Conservation (phyloP, 495 filamentous ascomycete genomes). For the Filosporella fistucella region DNA sequence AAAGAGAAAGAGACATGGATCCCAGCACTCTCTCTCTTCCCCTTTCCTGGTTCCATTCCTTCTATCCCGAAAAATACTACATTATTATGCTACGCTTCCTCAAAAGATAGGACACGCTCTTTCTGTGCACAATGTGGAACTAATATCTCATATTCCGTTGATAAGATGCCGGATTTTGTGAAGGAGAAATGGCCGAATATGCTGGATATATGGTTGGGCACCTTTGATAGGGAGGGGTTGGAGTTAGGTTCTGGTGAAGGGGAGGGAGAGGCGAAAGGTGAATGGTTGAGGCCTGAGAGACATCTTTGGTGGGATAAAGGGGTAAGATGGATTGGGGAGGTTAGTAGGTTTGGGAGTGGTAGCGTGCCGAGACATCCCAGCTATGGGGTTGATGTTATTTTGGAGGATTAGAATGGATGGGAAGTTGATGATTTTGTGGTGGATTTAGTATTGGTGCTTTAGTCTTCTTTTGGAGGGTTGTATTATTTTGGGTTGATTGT, state of each 20-base stretch:
- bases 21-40: neutral
- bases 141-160: neutral
- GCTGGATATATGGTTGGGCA: conserved; percentile 10
- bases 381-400: neutral
- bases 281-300: conserved; percentile 8
- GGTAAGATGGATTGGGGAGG: conserved; percentile 5
- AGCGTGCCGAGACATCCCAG: neutral
- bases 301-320: conserved; percentile 6
- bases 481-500: no score
- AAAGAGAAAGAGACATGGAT: neutral
- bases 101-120: neutral
- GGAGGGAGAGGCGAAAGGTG: no score
- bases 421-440: no score
- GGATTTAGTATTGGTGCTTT: no score
- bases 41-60: no score
- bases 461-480: no score
- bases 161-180: neutral
- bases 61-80: no score
- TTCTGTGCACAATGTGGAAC: conserved; percentile 12
- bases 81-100: neutral
- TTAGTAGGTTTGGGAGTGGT: neutral
- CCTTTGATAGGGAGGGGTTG: conserved; percentile 5
- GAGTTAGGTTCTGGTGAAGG: no score
- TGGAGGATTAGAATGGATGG: no score
- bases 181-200: conserved; percentile 14